These are phyloP conservation scores for Raphanus hybrid DNA, from an alignment of 441 rosid species.

Conservation along the genomic window DNA sequence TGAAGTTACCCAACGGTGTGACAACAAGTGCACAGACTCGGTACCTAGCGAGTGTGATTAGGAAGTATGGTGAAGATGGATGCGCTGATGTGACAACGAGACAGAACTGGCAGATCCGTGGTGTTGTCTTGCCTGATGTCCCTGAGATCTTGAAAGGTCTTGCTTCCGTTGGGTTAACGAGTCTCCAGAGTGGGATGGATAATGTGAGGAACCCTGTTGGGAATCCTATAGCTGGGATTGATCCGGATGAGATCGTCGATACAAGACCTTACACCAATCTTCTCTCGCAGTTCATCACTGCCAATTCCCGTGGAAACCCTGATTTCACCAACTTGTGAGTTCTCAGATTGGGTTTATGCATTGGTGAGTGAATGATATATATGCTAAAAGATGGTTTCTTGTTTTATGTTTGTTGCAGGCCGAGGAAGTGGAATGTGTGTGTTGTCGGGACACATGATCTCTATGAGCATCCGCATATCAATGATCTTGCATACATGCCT, in stretches of 20 bases:
- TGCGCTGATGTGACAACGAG: slow-evolving; percentile 94
- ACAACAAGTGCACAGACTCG: slow-evolving; percentile 95
- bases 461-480: slow-evolving; percentile 96
- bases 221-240: slow-evolving; percentile 92
- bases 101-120: slow-evolving; percentile 98
- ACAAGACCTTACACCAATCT: slow-evolving; percentile 82
- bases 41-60: slow-evolving; percentile 83
- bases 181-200: slow-evolving; percentile 98
- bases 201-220: slow-evolving; percentile 97
- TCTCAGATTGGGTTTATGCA: neutral
- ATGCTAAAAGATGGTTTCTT: slow-evolving; percentile 14
- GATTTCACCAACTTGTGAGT: slow-evolving; percentile 75
- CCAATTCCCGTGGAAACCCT: slow-evolving; percentile 73
- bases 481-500: slow-evolving; percentile 96
- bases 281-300: slow-evolving; percentile 79
- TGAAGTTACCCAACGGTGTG: slow-evolving; percentile 94
- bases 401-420: slow-evolving; percentile 51
- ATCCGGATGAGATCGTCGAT: slow-evolving; percentile 83
- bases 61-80: slow-evolving; percentile 88
- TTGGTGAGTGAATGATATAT: neutral
- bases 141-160: slow-evolving; percentile 83
- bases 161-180: slow-evolving; percentile 78
- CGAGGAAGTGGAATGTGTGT: slow-evolving; percentile 96
- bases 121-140: slow-evolving; percentile 85
- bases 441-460: slow-evolving; percentile 96